phyloP scores from a whole-genome alignment of 345 rosid genomes.

The Lepidium aucheri region DNA sequence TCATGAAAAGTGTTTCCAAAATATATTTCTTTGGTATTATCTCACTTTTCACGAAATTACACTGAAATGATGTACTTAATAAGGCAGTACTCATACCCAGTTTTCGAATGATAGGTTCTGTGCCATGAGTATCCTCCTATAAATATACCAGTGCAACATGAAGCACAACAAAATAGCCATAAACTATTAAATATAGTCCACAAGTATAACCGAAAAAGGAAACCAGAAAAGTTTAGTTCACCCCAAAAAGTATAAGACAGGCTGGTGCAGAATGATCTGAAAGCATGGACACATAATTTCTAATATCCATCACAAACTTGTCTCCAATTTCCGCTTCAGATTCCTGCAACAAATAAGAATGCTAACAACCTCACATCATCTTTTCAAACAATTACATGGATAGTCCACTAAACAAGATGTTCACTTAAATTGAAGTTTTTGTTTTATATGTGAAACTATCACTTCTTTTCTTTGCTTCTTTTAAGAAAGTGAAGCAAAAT shows the following conservation, averaged over 20 bases:
- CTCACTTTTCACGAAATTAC: neutral
- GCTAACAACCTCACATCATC: neutral
- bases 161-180: neutral
- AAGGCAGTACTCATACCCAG: conserved; percentile 41
- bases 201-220: neutral
- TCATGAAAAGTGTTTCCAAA: neutral
- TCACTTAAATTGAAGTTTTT: neutral
- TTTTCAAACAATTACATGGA: neutral
- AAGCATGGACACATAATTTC: conserved; percentile 36
- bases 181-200: neutral
- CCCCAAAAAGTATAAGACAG: conserved; percentile 72
- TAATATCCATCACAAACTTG: conserved; percentile 51
- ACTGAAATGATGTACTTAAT: neutral
- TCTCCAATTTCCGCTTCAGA: conserved; percentile 31
- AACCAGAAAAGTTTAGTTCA: conserved; percentile 25
- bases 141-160: conserved; percentile 19
- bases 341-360: conserved; percentile 29
- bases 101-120: conserved; percentile 43
- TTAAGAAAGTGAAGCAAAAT: neutral
- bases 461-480: neutral
- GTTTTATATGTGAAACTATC: neutral
- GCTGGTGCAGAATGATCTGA: conserved; percentile 53
- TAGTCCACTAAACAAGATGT: neutral
- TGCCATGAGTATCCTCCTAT: conserved; percentile 38
- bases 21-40: neutral